phyloP scores from a whole-genome alignment of 331 rosid species.

The Dryas integrifolia region DNA sequence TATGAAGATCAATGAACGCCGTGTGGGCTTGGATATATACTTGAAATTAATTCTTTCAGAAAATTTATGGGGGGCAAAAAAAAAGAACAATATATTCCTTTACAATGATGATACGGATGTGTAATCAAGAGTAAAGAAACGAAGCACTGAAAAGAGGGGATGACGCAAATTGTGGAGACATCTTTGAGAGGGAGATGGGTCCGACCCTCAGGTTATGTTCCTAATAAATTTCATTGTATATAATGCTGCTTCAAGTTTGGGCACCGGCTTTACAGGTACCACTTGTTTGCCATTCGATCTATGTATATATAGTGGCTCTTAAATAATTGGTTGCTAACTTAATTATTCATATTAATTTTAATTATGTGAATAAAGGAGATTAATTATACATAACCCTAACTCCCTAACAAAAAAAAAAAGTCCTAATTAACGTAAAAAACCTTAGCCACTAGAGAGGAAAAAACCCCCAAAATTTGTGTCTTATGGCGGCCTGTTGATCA shows the following conservation, averaged over 20 bases:
- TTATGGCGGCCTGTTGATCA: no score
- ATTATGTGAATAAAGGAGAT: no score
- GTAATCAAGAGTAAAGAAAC: not conserved
- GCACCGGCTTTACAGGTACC: not conserved
- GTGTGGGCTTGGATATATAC: not conserved
- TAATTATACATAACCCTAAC: no score
- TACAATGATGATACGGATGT: not conserved
- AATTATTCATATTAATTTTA: no score
- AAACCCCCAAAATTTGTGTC: no score
- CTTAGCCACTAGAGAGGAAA: no score
- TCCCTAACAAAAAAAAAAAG: no score
- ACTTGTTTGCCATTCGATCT: not conserved
- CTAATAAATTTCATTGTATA: not conserved
- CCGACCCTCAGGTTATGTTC: slow-evolving; percentile 12
- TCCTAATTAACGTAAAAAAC: no score
- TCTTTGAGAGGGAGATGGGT: slow-evolving; percentile 21
- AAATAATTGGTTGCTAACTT: no score
- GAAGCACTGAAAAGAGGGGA: not conserved
- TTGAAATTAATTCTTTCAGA: not conserved
- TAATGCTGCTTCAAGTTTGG: not conserved
- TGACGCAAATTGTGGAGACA: slow-evolving; percentile 15
- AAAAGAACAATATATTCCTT: not conserved
- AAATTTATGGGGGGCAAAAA: not conserved
- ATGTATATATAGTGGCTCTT: no score
- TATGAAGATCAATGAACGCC: no score